Base-by-base conservation (phyloP, 768 basidiomycete genomes). In the Pholiota microspora region DNA sequence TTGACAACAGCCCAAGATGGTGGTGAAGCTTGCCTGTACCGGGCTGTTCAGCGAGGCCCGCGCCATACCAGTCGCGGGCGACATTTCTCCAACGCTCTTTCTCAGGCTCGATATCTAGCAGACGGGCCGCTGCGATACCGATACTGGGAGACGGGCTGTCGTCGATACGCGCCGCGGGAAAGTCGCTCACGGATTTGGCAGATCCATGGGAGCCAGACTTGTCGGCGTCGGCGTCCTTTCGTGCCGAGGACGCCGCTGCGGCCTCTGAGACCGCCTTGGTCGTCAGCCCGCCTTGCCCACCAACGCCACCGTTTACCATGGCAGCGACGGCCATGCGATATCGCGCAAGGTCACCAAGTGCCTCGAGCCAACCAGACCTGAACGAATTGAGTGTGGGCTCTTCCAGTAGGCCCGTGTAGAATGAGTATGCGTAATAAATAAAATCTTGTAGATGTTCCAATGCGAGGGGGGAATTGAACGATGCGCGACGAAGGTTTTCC, bases 261-360 rank as follows among this genome's bases (percentile, higher is more conserved):
- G 74, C 80, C 45, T 77, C 75, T 4, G 76, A 78, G 8, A 86
- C 69, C 0, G 86, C 85, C 52, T 84, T 78, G 3, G 75, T 58
- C 0, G 85, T 88, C 35, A 90, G 76, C 0, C 77, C 74, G 3
- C 69, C 66, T 16, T 68, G 64, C 3, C 70, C 66, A 15, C 74
- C 71, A 4, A 77, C 65, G 29, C 73, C 77, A 24, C 79, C 77
- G 24, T 81, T 78, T 25, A 90, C 78, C 79, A 94, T 85, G 28
- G 85, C 87, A n/a, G 92, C 90, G n/a, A 98, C 91, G 1, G 89
- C 88, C 91, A 97, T 96, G 48, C 90, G 83, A 69, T 98, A 98
- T 31, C 95, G 80, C 0, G 97, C 94, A 27, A 99, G 80, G 70
- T 99, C 97, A 21, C 97, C 97, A 13, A 99, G 84, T 3, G 95